Percentiles rank a stretch among this genome's conserved stretches.
phyloP scores from a whole-genome alignment of 164 flowering plant species.

The Sedum album region DNA sequence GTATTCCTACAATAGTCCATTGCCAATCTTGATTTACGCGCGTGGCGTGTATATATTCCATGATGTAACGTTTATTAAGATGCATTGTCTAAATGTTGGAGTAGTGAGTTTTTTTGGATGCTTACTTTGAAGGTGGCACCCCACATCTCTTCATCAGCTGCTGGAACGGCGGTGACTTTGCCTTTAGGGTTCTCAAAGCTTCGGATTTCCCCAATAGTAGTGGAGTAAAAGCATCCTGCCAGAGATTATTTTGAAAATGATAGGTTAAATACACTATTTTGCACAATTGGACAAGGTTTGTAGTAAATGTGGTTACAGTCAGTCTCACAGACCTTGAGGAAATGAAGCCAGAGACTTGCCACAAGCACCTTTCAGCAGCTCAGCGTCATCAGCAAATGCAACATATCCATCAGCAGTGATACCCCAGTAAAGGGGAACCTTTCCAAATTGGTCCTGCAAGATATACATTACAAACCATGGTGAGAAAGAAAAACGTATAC shows the following conservation, averaged over 20 bases:
- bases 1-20: neutral
- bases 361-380: constrained; percentile 79
- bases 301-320: neutral
- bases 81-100: neutral
- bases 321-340: constrained; percentile 69
- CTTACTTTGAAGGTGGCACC: constrained; percentile 89
- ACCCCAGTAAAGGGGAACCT: constrained; percentile 92
- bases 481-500: too few relatives aligned
- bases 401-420: constrained; percentile 88
- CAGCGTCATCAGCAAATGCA: constrained; percentile 74
- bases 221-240: constrained; percentile 78
- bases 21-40: neutral
- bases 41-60: neutral
- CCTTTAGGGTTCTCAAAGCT: constrained; percentile 86
- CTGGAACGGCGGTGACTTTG: constrained; percentile 88
- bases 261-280: neutral
- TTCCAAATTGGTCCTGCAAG: constrained; percentile 67
- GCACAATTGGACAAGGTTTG: neutral
- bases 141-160: constrained; percentile 81
- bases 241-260: neutral
- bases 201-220: constrained; percentile 61
- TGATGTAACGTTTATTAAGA: neutral
- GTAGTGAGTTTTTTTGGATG: neutral
- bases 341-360: constrained; percentile 97
- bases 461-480: constrained; percentile 14